Evolutionary conservation across 2,329 filamentous ascomycete species (phyloP).

Genomic region (Penicillium palitans): DNA sequence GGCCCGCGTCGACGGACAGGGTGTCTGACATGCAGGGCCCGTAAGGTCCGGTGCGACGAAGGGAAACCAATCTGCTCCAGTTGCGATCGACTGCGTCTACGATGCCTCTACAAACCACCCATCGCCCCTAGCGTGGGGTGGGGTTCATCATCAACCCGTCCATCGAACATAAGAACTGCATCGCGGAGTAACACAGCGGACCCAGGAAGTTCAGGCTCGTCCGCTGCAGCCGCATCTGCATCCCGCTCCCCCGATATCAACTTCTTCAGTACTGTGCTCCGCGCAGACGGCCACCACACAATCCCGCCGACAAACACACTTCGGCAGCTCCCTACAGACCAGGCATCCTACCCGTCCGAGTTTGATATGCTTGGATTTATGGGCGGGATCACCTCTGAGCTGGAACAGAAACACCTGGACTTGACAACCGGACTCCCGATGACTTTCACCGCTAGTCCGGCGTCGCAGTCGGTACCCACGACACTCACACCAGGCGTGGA

Average conservation of each 20-base stretch:
- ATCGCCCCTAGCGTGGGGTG: conserved; percentile 18
- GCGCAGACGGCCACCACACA: conserved; percentile 25
- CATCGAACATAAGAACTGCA: background rate
- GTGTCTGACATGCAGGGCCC: conserved; percentile 38
- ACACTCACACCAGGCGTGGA: background rate
- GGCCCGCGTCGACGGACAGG: conserved; percentile 38
- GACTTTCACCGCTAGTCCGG: conserved; percentile 15
- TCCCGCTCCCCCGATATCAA: conserved; percentile 25
- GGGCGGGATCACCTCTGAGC: conserved; percentile 38
- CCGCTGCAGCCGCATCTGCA: background rate
- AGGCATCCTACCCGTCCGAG: conserved; percentile 11
- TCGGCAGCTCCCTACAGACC: conserved; percentile 9
- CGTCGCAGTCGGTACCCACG: conserved; percentile 13
- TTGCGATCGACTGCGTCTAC: conserved; percentile 35
- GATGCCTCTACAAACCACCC: conserved; percentile 32
- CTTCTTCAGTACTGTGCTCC: conserved; percentile 33
- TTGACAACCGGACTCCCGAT: conserved; percentile 26
- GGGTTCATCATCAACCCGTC: conserved; percentile 1
- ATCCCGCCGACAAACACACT: conserved; percentile 11
- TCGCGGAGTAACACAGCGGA: background rate
- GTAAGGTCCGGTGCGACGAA: conserved; percentile 41
- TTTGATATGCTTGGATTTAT: conserved; percentile 42
- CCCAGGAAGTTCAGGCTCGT: background rate
- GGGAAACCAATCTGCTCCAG: conserved; percentile 37
- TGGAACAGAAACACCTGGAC: conserved; percentile 38